Evolutionary conservation across 768 basidiomycete genomes (phyloP).

Genomic region (Tylopilus vinaceipallidus): DNA sequence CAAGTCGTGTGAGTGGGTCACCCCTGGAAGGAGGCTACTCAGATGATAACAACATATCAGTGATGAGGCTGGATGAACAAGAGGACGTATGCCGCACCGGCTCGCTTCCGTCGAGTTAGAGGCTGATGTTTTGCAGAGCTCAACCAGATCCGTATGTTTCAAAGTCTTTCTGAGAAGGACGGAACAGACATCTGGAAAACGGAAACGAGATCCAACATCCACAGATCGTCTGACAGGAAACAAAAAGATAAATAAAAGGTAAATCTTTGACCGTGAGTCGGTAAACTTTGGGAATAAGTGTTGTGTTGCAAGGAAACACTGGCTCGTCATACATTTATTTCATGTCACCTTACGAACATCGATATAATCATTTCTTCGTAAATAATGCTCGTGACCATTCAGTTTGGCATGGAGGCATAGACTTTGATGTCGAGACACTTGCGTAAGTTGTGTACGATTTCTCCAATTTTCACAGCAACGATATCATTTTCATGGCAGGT

Average conservation of each 20-base stretch:
- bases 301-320: constrained; percentile 10
- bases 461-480: constrained; percentile 49
- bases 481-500: background rate
- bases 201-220: constrained; percentile 8
- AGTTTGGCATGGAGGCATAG: constrained; percentile 29
- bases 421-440: constrained; percentile 67
- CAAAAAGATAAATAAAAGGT: constrained; percentile 18
- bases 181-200: too few relatives aligned
- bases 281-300: background rate
- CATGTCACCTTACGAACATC: background rate
- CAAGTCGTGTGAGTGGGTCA: too few relatives aligned
- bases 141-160: too few relatives aligned
- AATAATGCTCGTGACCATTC: background rate
- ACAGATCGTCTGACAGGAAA: background rate
- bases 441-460: constrained; percentile 50
- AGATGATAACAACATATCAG: too few relatives aligned
- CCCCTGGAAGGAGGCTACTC: too few relatives aligned
- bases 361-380: background rate
- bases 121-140: too few relatives aligned
- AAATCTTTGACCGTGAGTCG: background rate
- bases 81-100: too few relatives aligned
- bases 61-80: too few relatives aligned
- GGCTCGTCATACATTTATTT: background rate
- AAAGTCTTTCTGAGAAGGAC: too few relatives aligned
- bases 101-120: too few relatives aligned